These are phyloP conservation scores for Chalciporus piperatoides DNA, from an alignment of 1,284 basidiomycete species.

Conservation along the genomic window DNA sequence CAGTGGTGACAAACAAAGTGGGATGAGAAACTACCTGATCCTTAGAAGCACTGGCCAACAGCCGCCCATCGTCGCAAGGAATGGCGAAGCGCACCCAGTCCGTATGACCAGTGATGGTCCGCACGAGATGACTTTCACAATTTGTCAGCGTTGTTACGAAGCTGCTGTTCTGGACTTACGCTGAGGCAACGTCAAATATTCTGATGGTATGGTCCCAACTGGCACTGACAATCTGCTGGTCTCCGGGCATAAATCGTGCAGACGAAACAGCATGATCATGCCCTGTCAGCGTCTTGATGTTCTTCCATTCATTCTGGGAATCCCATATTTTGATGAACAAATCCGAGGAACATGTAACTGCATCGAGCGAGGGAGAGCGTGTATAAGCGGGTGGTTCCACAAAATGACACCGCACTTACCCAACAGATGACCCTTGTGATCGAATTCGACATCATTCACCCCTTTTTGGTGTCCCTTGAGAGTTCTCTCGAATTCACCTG, in stretches of 20 bases:
- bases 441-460: slow-evolving; percentile 85
- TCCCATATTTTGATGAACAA: slow-evolving; percentile 93
- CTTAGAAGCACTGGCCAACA: slow-evolving; percentile 78
- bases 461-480: slow-evolving; percentile 91
- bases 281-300: slow-evolving; percentile 81
- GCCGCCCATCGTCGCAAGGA: slow-evolving; percentile 74
- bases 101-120: slow-evolving; percentile 54
- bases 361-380: slow-evolving; percentile 3
- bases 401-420: slow-evolving; percentile 46
- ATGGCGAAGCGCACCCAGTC: slow-evolving; percentile 62
- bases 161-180: slow-evolving; percentile 44
- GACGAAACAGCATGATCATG: slow-evolving; percentile 90
- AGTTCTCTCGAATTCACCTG: slow-evolving; percentile 88
- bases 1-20: background rate
- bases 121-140: slow-evolving; percentile 49
- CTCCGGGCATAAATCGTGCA: slow-evolving; percentile 81
- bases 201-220: slow-evolving; percentile 85
- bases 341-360: slow-evolving; percentile 88
- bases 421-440: slow-evolving; percentile 76
- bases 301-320: slow-evolving; percentile 84
- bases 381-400: background rate
- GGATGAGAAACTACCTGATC: slow-evolving; percentile 61
- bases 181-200: slow-evolving; percentile 82
- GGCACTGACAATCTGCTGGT: slow-evolving; percentile 79
- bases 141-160: slow-evolving; percentile 14